A percentile compares a stretch with the other conserved stretches of the same genome.
Conservation (phyloP, 768 basidiomycete genomes). For the Coprinopsis cinerea region DNA sequence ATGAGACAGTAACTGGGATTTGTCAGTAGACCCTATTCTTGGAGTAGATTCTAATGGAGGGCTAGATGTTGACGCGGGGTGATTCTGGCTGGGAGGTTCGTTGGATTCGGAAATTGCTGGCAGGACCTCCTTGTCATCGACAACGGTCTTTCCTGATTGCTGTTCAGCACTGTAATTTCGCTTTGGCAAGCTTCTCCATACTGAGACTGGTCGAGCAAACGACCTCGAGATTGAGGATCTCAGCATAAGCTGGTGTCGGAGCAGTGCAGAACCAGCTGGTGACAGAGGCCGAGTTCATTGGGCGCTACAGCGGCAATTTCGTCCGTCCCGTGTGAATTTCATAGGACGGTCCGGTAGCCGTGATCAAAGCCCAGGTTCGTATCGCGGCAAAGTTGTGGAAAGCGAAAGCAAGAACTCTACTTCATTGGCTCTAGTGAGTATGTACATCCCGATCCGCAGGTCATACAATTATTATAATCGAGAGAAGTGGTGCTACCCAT, state of each 20-base stretch:
- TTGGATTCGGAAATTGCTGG: neutral
- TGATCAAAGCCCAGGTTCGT: no score
- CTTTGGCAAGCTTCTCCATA: neutral
- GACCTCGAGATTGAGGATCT: neutral
- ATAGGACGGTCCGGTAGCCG: no score
- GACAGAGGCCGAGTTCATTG: neutral
- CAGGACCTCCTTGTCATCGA: neutral
- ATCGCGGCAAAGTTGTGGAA: no score
- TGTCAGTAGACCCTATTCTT: neutral
- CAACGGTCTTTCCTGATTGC: neutral
- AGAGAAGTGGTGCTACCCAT: neutral
- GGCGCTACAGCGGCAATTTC: no score
- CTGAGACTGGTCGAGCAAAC: neutral
- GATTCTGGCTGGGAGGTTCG: neutral
- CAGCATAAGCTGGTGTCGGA: constrained; percentile 2
- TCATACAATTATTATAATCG: neutral
- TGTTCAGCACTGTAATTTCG: neutral
- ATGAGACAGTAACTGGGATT: constrained; percentile 15
- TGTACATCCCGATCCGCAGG: neutral
- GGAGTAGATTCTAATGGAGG: constrained; percentile 2
- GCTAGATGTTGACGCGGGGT: neutral
- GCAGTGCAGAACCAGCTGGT: neutral
- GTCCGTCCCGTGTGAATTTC: neutral
- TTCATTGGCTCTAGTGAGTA: neutral
- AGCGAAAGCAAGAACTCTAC: neutral